A percentile compares a stretch with the other conserved stretches of the same genome.
These are phyloP conservation scores for Colletotrichum destructivum DNA, from an alignment of 2,329 filamentous ascomycete genomes.

Conservation along the genomic window DNA sequence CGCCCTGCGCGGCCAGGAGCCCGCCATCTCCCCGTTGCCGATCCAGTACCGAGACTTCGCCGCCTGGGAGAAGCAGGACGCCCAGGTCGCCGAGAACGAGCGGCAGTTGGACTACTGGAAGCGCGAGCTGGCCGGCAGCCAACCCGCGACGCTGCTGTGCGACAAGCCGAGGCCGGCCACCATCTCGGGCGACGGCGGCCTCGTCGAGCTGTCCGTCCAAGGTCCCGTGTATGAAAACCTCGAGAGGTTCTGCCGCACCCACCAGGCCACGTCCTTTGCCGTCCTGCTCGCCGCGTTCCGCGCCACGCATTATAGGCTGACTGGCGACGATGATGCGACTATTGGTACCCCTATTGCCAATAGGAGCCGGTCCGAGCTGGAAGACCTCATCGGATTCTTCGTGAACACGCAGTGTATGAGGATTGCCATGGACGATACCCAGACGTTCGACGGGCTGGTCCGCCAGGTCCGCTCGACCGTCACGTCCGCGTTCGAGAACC, in stretches of 20 bases:
- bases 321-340: conserved; percentile 35
- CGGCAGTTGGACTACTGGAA: conserved; percentile 15
- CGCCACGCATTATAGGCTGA: conserved; percentile 40
- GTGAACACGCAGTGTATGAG: conserved; percentile 47
- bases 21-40: neutral
- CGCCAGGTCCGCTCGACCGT: conserved; percentile 20
- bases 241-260: conserved; percentile 36
- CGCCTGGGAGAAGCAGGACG: neutral
- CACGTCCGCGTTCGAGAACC: conserved; percentile 42
- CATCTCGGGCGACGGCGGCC: conserved; percentile 37
- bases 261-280: conserved; percentile 32
- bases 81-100: conserved; percentile 2
- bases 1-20: conserved; percentile 1
- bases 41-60: conserved; percentile 12
- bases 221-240: conserved; percentile 22
- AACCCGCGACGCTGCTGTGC: neutral
- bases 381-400: conserved; percentile 45
- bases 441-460: conserved; percentile 21
- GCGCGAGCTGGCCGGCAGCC: conserved; percentile 50
- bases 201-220: conserved; percentile 30
- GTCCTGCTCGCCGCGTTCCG: conserved; percentile 41
- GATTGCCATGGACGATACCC: conserved; percentile 22
- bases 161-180: conserved; percentile 41
- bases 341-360: conserved; percentile 41
- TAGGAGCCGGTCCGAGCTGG: conserved; percentile 12